Evolutionary conservation across 2,329 filamentous ascomycete genomes (phyloP).

Genomic region (Nemania sp.): DNA sequence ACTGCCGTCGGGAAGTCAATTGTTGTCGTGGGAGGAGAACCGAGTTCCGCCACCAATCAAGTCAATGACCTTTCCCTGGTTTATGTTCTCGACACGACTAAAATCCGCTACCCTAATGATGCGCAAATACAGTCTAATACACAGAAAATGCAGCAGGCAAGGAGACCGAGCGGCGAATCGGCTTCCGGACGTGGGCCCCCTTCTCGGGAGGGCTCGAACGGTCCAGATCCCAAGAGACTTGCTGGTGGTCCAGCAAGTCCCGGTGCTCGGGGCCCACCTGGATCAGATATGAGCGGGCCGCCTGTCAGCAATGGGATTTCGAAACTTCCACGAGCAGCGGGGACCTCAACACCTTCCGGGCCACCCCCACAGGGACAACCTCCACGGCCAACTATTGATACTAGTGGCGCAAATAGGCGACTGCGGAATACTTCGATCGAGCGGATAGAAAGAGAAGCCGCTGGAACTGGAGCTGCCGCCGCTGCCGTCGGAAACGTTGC

Average conservation of each 20-base stretch:
- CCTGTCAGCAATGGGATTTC: slow-evolving; percentile 41
- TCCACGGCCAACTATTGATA: slow-evolving; percentile 51
- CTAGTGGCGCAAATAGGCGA: slow-evolving; percentile 45
- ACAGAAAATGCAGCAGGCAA: slow-evolving; percentile 45
- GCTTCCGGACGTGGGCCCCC: slow-evolving; percentile 42
- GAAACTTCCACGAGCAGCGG: slow-evolving; percentile 47
- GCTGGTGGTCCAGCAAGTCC: slow-evolving; percentile 41
- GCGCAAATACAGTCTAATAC: slow-evolving; percentile 47
- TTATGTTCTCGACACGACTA: slow-evolving; percentile 91
- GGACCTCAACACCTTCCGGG: slow-evolving; percentile 48
- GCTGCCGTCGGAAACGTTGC: slow-evolving; percentile 40
- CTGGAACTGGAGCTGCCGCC: slow-evolving; percentile 45
- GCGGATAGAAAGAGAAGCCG: slow-evolving; percentile 43
- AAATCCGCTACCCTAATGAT: slow-evolving; percentile 95
- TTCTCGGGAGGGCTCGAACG: slow-evolving; percentile 57
- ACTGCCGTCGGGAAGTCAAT: slow-evolving; percentile 91
- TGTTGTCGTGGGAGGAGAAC: slow-evolving; percentile 90
- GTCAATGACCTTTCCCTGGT: slow-evolving; percentile 83
- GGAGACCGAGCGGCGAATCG: slow-evolving; percentile 49
- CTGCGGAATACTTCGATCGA: slow-evolving; percentile 56
- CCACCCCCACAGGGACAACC: slow-evolving; percentile 60
- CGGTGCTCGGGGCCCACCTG: slow-evolving; percentile 49
- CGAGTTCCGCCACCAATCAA: slow-evolving; percentile 81
- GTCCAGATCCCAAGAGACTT: slow-evolving; percentile 54
- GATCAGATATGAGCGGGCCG: slow-evolving; percentile 44